Evolutionary conservation across 257 asterid genomes (phyloP).

Genomic region (Nicotiana noctiflora): DNA sequence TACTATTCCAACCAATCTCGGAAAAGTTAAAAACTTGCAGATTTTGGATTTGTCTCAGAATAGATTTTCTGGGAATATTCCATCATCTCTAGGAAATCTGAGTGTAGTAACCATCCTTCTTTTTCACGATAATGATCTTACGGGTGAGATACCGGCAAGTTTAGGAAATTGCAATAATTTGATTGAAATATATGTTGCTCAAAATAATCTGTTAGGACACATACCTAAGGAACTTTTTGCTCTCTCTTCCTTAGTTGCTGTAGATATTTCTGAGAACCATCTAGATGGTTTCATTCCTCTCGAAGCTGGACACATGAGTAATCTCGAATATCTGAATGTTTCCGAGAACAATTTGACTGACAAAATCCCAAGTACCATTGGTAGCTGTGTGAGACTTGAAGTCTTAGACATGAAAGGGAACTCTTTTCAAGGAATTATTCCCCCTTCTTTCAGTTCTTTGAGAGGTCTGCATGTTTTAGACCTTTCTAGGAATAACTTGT

Average conservation of each 20-base stretch:
- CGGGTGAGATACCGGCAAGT: slow-evolving; percentile 12
- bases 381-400: slow-evolving; percentile 17
- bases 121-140: slow-evolving; percentile 14
- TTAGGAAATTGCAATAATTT: slow-evolving; percentile 12
- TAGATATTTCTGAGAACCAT: slow-evolving; percentile 16
- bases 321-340: slow-evolving; percentile 13
- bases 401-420: slow-evolving; percentile 14
- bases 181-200: slow-evolving; percentile 10
- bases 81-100: slow-evolving; percentile 19
- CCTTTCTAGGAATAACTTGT: slow-evolving; percentile 20
- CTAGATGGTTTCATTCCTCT: slow-evolving; percentile 17
- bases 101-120: background rate
- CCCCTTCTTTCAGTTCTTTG: slow-evolving; percentile 18
- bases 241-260: slow-evolving; percentile 13
- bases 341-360: slow-evolving; percentile 17
- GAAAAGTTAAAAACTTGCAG: slow-evolving; percentile 8
- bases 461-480: slow-evolving; percentile 18
- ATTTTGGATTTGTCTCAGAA: slow-evolving; percentile 11
- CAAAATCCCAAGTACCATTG: slow-evolving; percentile 17
- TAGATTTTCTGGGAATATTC: slow-evolving; percentile 15
- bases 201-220: slow-evolving; percentile 8
- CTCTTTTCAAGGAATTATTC: slow-evolving; percentile 13
- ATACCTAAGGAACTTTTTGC: slow-evolving; percentile 12
- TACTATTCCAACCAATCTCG: slow-evolving; percentile 12
- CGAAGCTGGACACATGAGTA: slow-evolving; percentile 17